Base-by-base conservation (phyloP, 225 moss, liverwort and hornwort species). In the Pseudisothecium myosuroides region DNA sequence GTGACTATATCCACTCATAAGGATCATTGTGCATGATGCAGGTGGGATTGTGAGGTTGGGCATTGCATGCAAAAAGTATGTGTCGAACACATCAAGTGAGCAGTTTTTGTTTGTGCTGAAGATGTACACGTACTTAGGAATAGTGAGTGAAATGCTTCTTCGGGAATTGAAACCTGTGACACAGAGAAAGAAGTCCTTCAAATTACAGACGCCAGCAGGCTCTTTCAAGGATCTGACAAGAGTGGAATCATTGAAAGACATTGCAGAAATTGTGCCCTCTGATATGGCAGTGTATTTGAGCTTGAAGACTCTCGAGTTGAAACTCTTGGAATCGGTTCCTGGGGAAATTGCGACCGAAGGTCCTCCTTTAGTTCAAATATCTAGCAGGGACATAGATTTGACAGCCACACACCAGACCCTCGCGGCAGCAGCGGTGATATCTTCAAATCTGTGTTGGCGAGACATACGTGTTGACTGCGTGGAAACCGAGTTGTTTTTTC, bases 61-160 rank as follows among this genome's bases (percentile, higher is more conserved):
- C 85, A 88, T 96, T 91, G 90, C 96, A 23, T 96, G 96, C 92
- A 96, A 91, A 87, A 96, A 95, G 82, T 99, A 99, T 61, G 91
- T 94, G 43, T 99, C 97, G 22, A 99, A 99, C 91, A 96, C 99
- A 81, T 97, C 99, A 47, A 96, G 96, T 87, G 96, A 95, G 91
- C 99, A 99, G 90, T 93, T 99, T 65, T 92, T 97, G 88, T 99
- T 99, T 91, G 97, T 97, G 34, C 93, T 99, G 65, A 96, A 91
- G 92, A 99, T 99, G 99, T 99, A 99, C 88, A 86, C 96, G 47
- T 97, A 97, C 81, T 87, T 99, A 43, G 95, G 95, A 72, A 91
- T 95, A 85, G 97, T 97, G 64, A 97, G 97, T 91, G 95, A 96
- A 88, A 92, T 94, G 81, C 96, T 99, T 69, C 80, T 97, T 60